Base-by-base conservation (phyloP, 257 asterid species). In the Eustoma russellianum region DNA sequence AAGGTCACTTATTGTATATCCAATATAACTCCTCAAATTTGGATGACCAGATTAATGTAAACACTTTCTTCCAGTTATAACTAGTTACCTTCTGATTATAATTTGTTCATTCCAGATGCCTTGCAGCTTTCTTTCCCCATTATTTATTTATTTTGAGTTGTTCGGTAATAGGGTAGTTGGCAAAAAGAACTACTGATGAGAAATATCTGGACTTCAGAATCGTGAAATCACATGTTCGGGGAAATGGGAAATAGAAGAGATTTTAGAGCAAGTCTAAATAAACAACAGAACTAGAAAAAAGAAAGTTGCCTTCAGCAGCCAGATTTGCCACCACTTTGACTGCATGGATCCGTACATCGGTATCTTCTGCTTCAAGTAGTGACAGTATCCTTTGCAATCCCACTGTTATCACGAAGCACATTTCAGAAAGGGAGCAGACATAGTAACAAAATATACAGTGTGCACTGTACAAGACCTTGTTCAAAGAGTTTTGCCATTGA, bases 281-380 rank as follows among this genome's bases (percentile, higher is more conserved):
- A n/a, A 64, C 34, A 52, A 50, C 59, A 33, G 38, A 10, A 46
- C 41, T 50, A 41, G 53, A 45, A 61, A 61, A 57, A 38, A 5
- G 43, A 5, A 38, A 7, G 12, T 38, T 66, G 86, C 97, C 97
- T 83, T 89, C 95, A 3, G 97, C 97, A 3, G 97, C 97, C 41
- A 89, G 76, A 73, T 89, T 89, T 33, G 97, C 97, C 17, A 89
- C 95, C 28, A 89, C 94, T 81, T 89, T 89, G 30, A 83, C 93
- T 17, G 97, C 97, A 77, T 89, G 95, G 57, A 86, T 86, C 15
- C 88, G 91, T 53, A 86, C 94, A 74, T 81, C 89, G 50, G 90
- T 74, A 61, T 89, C 95, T 41, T 79, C 95, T 24, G 97, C 77
- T 64, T 83, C 93, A 65, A 89, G 95, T 67, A 89, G 66, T 9